Base-by-base conservation (phyloP, 176 grass and related monocot species). In the Miscanthus lutarioriparius region DNA sequence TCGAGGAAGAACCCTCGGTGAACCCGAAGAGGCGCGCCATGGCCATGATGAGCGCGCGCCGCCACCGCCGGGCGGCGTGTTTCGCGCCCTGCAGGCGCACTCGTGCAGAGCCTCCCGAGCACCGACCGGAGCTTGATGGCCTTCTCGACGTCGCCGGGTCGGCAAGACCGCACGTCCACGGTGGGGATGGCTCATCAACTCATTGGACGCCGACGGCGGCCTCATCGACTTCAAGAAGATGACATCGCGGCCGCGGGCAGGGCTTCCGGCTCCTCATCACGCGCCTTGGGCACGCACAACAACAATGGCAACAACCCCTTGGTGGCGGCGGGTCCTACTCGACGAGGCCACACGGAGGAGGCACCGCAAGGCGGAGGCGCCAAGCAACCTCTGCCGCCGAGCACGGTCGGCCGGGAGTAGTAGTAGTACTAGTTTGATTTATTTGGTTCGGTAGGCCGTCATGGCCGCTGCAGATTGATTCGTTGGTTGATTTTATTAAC, bases 311-410 rank as follows among this genome's bases (percentile, higher is more conserved):
- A 6, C 39, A 30, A 10, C 13, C 14, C 9, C 15, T 47, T 19
- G 17, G 17, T n/a, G n/a, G 6, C 54, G 53, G 20, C 20, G 49
- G 49, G 49, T 53, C 49, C 1, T 49, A 17, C 47, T 7, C 6
- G 54, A 78, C 80, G 7, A 25, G 70, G 48, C 72, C 22, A 94
- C 94, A 40, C 76, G 94, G 41, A 83, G 15, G 83, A 83, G 15
- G 83, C 39, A 74, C 87, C 74, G 83, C 84, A 73, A 70, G 82
- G 39, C 64, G 5, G 33, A 66, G 59, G 82, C 65, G 70, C 6
- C 75, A 17, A 17, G 19, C 69, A 25, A 28, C 61, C 25, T n/a
- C 10, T 27, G 66, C 19, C 61, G 51, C 28, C 5, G 23, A 47
- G 47, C 44, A 16, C 72, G 28, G 28, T 30, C 51, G 17, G 51